Evolutionary conservation across 139 green algal genomes (phyloP).

Genomic region (Chara braunii): DNA sequence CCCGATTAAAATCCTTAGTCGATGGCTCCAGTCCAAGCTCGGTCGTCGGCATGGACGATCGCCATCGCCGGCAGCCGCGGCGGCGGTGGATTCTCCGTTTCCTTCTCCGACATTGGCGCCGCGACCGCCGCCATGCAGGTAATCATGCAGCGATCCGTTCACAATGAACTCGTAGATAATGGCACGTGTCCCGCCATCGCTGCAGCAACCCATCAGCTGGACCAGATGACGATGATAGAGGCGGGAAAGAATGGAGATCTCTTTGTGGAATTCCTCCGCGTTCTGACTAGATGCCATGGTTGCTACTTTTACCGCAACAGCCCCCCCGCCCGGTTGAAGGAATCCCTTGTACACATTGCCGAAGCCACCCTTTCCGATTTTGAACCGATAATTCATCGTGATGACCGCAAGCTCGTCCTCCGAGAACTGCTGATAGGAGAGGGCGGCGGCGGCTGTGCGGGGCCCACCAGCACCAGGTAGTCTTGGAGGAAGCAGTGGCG

Average conservation of each 20-base stretch:
- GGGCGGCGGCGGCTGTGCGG: no score
- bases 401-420: neutral
- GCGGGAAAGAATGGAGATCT: neutral
- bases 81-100: neutral
- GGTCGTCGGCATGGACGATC: neutral
- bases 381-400: neutral
- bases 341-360: conserved; percentile 5
- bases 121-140: conserved; percentile 1
- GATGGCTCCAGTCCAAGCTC: neutral
- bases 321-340: no score
- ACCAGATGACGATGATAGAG: conserved; percentile 13
- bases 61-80: neutral
- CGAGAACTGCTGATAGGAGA: no score
- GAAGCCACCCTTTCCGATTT: conserved; percentile 4
- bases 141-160: conserved; percentile 24
- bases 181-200: conserved; percentile 1
- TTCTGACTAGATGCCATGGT: no score
- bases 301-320: no score
- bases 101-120: conserved; percentile 7
- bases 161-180: conserved; percentile 4
- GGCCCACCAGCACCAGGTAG: no score
- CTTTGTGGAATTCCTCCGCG: neutral
- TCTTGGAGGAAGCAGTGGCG: no score
- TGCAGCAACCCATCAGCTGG: conserved; percentile 20
- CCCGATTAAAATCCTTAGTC: conserved; percentile 4